Evolutionary conservation across 2,329 filamentous ascomycete genomes (phyloP), one percentile per base, ranked within the genome.

Genomic region (Trichoderma koningii): DNA sequence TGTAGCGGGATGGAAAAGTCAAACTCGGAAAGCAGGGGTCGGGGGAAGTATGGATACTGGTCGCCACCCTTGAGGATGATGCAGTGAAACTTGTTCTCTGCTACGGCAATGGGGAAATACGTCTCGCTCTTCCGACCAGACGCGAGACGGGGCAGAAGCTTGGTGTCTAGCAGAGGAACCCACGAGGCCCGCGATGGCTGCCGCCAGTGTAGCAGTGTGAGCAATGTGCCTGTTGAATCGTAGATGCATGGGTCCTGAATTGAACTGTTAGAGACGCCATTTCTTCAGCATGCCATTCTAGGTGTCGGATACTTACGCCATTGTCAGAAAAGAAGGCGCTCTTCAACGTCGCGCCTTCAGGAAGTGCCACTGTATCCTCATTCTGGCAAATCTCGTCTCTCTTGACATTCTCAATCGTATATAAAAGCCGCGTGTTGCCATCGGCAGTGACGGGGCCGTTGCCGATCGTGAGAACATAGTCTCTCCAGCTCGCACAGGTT

Each of bases 11-110:
- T 85, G 50, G 89, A 87, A 75, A 99, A 96, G 55, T 93, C 91
- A 73, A 99, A 99, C 75, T 99, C 95, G 48, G 89, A 93, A 42
- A 99, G 88, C 44, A 97, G 81, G 2, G 92, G 93, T 10, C 91
- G 88, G 12, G 92, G 95, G 79, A 94, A 98, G 80, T 95, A 97
- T 0, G 94, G 93, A 73, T 97, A 92, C 73, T 89, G 86, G 74
- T 99, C 95, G 42, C 90, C 91, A 68, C 95, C 95, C 79, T 99
- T 99, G 73, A 99, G 88, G 71, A 99, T 98, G 78, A 99, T 97
- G 80, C 96, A 99, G 82, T 98, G 94, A 77, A 99, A 99, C 73
- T 90, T 94, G 73, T 90, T 85, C 71, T 93, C 88, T 2, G 94
- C 92, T 1, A 98, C 93, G 0, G 95, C 95, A 38, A 99, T 92